phyloP scores from a whole-genome alignment of 768 basidiomycete species.

The Galerina sulciceps region DNA sequence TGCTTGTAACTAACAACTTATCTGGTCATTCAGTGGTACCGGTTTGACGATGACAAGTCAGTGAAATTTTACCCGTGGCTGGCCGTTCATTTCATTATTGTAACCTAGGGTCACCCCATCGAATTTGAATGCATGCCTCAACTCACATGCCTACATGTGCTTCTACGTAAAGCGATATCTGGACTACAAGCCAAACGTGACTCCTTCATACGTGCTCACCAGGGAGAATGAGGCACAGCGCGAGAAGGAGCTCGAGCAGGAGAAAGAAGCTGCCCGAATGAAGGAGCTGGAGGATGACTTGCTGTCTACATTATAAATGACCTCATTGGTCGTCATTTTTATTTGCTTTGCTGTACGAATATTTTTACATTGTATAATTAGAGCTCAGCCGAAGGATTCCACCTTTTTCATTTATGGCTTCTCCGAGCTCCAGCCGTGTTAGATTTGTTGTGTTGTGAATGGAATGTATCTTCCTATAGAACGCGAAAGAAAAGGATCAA shows the following conservation, averaged over 20 bases:
- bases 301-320: slow-evolving; percentile 48
- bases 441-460: not conserved
- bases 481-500: too few species aligned
- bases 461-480: too few species aligned
- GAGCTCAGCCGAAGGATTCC: too few species aligned
- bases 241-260: slow-evolving; percentile 50
- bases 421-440: too few species aligned
- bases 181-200: slow-evolving; percentile 76
- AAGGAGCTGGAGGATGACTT: slow-evolving; percentile 72
- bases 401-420: too few species aligned
- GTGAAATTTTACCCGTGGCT: slow-evolving; percentile 21
- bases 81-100: not conserved
- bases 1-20: too few species aligned
- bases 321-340: not conserved
- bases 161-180: slow-evolving; percentile 92
- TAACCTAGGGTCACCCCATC: slow-evolving; percentile 68
- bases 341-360: not conserved
- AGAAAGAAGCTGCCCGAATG: slow-evolving; percentile 52
- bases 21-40: slow-evolving; percentile 72
- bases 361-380: not conserved
- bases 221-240: slow-evolving; percentile 66
- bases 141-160: slow-evolving; percentile 89
- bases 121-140: slow-evolving; percentile 67
- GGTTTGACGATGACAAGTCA: slow-evolving; percentile 93
- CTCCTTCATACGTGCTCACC: slow-evolving; percentile 68